A percentile compares a stretch with the other conserved stretches of the same genome.
phyloP scores from a whole-genome alignment of 352 stramenopile species.

The Phytophthora nicotianae region DNA sequence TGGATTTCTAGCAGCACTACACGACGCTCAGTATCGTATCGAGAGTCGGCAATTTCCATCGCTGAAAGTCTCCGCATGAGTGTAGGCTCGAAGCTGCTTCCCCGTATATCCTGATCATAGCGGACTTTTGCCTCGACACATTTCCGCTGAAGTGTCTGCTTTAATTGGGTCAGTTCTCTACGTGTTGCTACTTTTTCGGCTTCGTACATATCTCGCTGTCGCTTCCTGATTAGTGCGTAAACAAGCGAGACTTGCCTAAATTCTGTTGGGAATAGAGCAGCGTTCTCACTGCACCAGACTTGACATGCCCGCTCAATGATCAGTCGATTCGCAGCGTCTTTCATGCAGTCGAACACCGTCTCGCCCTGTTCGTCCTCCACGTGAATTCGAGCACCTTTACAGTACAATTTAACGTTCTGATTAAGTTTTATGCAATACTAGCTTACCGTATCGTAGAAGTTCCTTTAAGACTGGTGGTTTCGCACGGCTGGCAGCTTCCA shows the following conservation, averaged over 20 bases:
- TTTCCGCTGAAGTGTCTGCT: conserved; percentile 43
- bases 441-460: conserved; percentile 64
- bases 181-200: conserved; percentile 21
- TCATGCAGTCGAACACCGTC: conserved; percentile 51
- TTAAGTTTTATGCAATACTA: neutral
- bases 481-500: conserved; percentile 59
- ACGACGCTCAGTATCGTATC: conserved; percentile 41
- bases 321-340: conserved; percentile 33
- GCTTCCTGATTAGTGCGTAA: conserved; percentile 46
- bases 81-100: conserved; percentile 44
- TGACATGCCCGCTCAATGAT: conserved; percentile 43
- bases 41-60: conserved; percentile 39
- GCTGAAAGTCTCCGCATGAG: conserved; percentile 43
- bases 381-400: conserved; percentile 47
- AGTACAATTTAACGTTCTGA: neutral
- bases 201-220: conserved; percentile 33
- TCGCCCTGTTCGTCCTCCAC: conserved; percentile 52
- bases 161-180: conserved; percentile 37
- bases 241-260: conserved; percentile 46
- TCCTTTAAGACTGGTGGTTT: conserved; percentile 49
- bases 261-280: conserved; percentile 51
- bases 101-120: conserved; percentile 47
- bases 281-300: conserved; percentile 41
- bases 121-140: conserved; percentile 57
- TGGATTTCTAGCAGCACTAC: conserved; percentile 37